A percentile compares a stretch with the other conserved stretches of the same genome.
Conservation (phyloP, 495 filamentous ascomycete species). For the Niebla homalea region DNA sequence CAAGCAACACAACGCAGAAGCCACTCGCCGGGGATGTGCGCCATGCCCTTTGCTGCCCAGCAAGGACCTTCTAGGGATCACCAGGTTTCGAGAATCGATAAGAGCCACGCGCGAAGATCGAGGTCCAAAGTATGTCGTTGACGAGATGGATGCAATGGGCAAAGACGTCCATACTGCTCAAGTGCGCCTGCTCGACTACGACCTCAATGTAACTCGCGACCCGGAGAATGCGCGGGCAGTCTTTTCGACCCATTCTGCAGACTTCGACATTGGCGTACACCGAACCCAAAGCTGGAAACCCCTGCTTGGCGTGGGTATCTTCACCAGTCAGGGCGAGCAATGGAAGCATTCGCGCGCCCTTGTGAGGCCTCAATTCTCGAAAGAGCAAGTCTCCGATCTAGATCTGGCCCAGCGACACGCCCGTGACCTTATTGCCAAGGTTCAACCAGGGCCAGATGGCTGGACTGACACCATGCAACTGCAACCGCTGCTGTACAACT, state of each 20-base stretch:
- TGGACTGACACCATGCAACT: slow-evolving; percentile 28
- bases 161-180: slow-evolving; percentile 7
- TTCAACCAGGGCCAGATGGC: slow-evolving; percentile 31
- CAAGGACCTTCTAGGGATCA: slow-evolving; percentile 8
- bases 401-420: slow-evolving; percentile 70
- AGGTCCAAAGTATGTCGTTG: slow-evolving; percentile 8
- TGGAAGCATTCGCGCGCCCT: slow-evolving; percentile 69
- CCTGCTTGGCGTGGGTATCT: slow-evolving; percentile 70
- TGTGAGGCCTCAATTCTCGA: slow-evolving; percentile 71
- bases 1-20: slow-evolving; percentile 6
- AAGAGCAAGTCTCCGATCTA: slow-evolving; percentile 67
- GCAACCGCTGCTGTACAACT: slow-evolving; percentile 33
- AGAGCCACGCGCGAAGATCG: slow-evolving; percentile 8
- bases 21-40: slow-evolving; percentile 6
- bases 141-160: slow-evolving; percentile 4
- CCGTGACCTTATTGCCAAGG: slow-evolving; percentile 48
- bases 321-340: slow-evolving; percentile 57
- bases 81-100: slow-evolving; percentile 8
- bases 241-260: slow-evolving; percentile 56
- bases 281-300: slow-evolving; percentile 60
- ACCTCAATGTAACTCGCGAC: slow-evolving; percentile 29
- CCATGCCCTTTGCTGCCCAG: slow-evolving; percentile 5
- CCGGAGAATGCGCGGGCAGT: slow-evolving; percentile 58
- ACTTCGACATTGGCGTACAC: slow-evolving; percentile 57
- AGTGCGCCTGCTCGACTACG: slow-evolving; percentile 4